Base-by-base conservation (phyloP, 2,329 filamentous ascomycete genomes). In the Myriangium duriaei region DNA sequence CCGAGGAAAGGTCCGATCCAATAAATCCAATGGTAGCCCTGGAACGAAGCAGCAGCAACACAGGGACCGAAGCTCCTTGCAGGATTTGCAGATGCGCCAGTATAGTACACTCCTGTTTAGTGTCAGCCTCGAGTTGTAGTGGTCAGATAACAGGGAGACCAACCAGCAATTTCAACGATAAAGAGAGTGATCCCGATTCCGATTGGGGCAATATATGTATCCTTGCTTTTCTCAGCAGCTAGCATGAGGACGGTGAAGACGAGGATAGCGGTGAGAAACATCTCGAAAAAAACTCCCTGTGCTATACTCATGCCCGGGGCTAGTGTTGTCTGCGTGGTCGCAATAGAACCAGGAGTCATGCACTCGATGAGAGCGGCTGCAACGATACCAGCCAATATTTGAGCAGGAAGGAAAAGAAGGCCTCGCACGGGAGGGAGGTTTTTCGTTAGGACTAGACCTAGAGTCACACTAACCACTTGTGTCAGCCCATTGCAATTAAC, bases 181-280 rank as follows among this genome's bases (percentile, higher is more conserved):
- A 47, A 50, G 7, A 50, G 33, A 3, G 52, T 43, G 13, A 55
- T 44, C 12, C 52, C 46, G 17, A 47, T 46, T 15, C 47, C 45
- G 19, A 47, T 29, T 4, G 45, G 45, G 10, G 47, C 46, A 9
- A 55, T 39, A 43, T 53, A 58, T 1, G 54, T 57, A 15, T 39
- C 48, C 41, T 56, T 55, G 13, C 46, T 46, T 44, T 58, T 58
- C 43, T 58, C 55, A 4, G 47, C 51, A 4, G 55, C 55, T 19
- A 58, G 48, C 53, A 58, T 57, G 34, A 57, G 47, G 16, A 57
- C 50, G 28, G 49, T 51, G 40, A 57, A 53, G 15, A 52, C 44
- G 29, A 58, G 48, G 11, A 46, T 26, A 2, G 48, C 32, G 4
- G 55, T 58, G 10, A 57, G 40, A 36, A 58, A 53, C 51, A 56